These are phyloP conservation scores for Wolfiporia cocos DNA, from an alignment of 1,284 basidiomycete species.

Conservation along the genomic window DNA sequence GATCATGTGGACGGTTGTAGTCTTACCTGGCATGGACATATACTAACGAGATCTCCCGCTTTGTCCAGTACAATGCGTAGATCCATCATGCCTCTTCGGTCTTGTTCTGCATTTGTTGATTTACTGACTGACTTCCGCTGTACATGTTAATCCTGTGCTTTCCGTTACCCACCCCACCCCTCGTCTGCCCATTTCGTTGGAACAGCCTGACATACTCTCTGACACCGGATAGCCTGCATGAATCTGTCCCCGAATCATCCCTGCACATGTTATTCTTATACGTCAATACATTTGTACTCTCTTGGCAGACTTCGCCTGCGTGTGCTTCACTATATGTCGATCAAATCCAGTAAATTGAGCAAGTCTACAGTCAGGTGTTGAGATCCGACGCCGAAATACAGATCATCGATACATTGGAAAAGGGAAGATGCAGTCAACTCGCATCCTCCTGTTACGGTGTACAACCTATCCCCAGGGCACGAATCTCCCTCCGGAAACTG, in stretches of 20 bases:
- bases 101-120: neutral
- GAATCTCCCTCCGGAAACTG: conserved; percentile 53
- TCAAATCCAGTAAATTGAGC: neutral
- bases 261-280: conserved; percentile 30
- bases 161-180: conserved; percentile 18
- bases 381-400: too few relatives aligned
- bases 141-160: conserved; percentile 17
- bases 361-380: too few relatives aligned
- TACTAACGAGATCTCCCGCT: conserved; percentile 1
- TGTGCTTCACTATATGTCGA: too few relatives aligned
- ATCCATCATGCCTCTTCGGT: conserved; percentile 3
- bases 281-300: conserved; percentile 21
- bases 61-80: neutral
- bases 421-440: too few relatives aligned
- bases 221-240: conserved; percentile 26
- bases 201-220: conserved; percentile 33
- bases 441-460: too few relatives aligned
- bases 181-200: conserved; percentile 23
- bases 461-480: conserved; percentile 43
- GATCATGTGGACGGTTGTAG: conserved; percentile 6
- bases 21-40: conserved; percentile 11
- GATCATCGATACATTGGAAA: too few relatives aligned
- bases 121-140: conserved; percentile 7
- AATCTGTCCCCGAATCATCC: conserved; percentile 14
- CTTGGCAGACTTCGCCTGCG: neutral